phyloP scores from a whole-genome alignment of 345 rosid species.

The Firmiana major region DNA sequence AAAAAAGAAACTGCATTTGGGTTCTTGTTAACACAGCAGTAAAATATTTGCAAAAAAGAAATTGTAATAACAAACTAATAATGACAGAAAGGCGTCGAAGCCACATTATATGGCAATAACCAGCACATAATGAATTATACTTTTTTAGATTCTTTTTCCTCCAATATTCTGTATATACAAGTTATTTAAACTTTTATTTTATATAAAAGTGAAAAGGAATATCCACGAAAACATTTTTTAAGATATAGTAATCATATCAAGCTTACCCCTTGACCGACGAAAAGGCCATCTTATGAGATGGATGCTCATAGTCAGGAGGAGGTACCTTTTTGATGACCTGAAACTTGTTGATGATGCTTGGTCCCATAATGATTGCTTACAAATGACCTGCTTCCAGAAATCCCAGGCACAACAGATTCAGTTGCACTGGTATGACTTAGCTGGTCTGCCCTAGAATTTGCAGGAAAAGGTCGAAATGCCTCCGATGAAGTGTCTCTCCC shows the following conservation, averaged over 20 bases:
- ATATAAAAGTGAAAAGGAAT: not conserved
- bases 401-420: constrained; percentile 38
- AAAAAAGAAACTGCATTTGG: not conserved
- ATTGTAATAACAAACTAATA: not conserved
- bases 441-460: constrained; percentile 53
- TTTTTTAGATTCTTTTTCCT: not conserved
- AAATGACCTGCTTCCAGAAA: constrained; percentile 45
- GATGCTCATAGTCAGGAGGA: not conserved
- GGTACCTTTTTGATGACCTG: constrained; percentile 62
- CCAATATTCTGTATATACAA: not conserved
- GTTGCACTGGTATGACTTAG: constrained; percentile 35
- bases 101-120: not conserved
- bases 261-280: not conserved
- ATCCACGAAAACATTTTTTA: not conserved
- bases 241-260: not conserved
- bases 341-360: constrained; percentile 50
- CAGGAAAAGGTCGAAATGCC: constrained; percentile 45
- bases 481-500: constrained; percentile 52
- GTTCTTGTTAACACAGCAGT: not conserved
- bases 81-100: not conserved
- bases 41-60: not conserved
- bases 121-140: not conserved
- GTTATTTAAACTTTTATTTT: not conserved
- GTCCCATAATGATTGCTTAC: constrained; percentile 45
- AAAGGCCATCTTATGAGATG: not conserved